These are phyloP conservation scores for Atkinsonella texensis DNA, from an alignment of 2,329 filamentous ascomycete genomes.

Conservation along the genomic window DNA sequence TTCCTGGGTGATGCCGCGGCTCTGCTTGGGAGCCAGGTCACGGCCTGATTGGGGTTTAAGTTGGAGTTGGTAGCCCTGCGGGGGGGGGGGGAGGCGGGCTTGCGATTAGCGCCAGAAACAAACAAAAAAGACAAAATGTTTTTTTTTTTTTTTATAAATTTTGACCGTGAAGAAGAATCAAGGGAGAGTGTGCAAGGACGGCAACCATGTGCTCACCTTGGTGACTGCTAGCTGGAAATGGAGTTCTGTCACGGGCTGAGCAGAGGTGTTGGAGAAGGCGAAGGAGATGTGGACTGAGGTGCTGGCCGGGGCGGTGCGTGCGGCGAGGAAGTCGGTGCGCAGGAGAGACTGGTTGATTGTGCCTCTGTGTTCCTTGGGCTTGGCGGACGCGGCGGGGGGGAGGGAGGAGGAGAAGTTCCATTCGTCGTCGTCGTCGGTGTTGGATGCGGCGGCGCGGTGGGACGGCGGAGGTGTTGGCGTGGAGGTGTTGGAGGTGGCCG, in stretches of 20 bases:
- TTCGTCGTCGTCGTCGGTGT: conserved; percentile 81
- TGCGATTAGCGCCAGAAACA: no score
- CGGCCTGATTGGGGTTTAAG: conserved; percentile 79
- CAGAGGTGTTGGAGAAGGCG: conserved; percentile 72
- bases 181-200: no score
- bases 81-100: not conserved
- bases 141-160: no score
- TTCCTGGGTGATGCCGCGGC: conserved; percentile 65
- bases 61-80: conserved; percentile 65
- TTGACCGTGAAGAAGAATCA: no score
- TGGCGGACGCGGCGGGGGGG: conserved; percentile 42
- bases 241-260: conserved; percentile 60
- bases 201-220: conserved; percentile 45
- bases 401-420: conserved; percentile 89
- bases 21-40: conserved; percentile 59
- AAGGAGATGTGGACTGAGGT: conserved; percentile 59
- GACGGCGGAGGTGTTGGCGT: conserved; percentile 15
- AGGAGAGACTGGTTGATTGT: conserved; percentile 59
- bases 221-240: conserved; percentile 90
- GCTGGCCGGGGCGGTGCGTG: conserved; percentile 39
- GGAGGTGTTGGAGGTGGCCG: conserved; percentile 15
- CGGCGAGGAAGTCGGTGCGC: conserved; percentile 61
- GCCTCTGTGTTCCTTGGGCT: conserved; percentile 50
- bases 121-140: no score
- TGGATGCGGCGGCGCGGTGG: conserved; percentile 19